phyloP scores from a whole-genome alignment of 306 rosid species.

The Casuarina cunninghamiana region DNA sequence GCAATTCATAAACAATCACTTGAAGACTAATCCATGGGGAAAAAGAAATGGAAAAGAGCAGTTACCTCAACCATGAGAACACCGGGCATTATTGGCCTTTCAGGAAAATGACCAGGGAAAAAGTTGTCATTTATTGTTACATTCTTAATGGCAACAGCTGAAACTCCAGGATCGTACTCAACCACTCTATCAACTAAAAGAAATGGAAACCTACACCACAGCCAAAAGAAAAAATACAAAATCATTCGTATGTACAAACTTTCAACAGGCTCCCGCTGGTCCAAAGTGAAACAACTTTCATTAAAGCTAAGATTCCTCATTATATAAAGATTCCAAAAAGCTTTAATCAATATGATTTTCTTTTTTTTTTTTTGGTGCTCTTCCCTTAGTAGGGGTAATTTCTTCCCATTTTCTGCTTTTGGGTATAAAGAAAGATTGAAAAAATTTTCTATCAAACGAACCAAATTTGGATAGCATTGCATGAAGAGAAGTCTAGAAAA shows the following conservation, averaged over 20 bases:
- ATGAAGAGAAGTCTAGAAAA: background rate
- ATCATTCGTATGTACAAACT: too few relatives aligned
- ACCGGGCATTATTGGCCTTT: constrained; percentile 61
- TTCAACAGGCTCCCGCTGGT: constrained; percentile 37
- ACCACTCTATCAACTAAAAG: constrained; percentile 90
- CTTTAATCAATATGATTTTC: too few relatives aligned
- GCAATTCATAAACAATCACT: background rate
- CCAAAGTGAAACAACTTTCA: constrained; percentile 35
- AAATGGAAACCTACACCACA: constrained; percentile 75
- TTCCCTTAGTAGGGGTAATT: background rate
- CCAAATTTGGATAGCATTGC: background rate
- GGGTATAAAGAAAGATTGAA: background rate
- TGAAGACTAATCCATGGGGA: background rate
- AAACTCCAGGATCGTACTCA: constrained; percentile 61
- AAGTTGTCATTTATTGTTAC: constrained; percentile 65
- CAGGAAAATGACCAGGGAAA: constrained; percentile 60
- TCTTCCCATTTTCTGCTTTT: background rate
- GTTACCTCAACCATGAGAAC: constrained; percentile 61
- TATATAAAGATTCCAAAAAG: background rate
- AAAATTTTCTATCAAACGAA: background rate
- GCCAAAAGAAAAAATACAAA: constrained; percentile 15
- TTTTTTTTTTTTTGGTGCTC: too few relatives aligned
- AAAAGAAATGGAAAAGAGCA: background rate
- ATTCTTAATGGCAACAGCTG: constrained; percentile 59
- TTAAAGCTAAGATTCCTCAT: background rate